Evolutionary conservation across 2,329 filamentous ascomycete genomes (phyloP).

Genomic region (Aspergillus tubingensis): DNA sequence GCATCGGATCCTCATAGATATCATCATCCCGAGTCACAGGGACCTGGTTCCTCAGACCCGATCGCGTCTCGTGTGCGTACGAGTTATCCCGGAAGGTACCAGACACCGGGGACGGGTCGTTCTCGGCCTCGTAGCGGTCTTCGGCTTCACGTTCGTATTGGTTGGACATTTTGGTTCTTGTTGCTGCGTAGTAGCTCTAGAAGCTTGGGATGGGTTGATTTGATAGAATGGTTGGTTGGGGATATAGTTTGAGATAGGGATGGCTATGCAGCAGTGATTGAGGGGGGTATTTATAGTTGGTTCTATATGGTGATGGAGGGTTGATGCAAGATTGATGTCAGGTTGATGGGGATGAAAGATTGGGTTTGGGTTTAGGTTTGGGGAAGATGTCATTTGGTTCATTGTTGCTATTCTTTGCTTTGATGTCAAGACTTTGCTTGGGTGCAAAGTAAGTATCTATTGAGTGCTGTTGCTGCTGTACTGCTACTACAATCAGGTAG

Average conservation of each 20-base stretch:
- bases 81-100: constrained; percentile 23
- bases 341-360: not conserved
- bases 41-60: constrained; percentile 16
- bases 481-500: too few species aligned
- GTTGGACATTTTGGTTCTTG: constrained; percentile 24
- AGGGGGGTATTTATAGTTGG: not conserved
- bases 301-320: not conserved
- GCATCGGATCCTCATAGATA: constrained; percentile 30
- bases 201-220: too few species aligned
- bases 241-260: not conserved
- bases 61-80: constrained; percentile 26
- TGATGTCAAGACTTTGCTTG: too few species aligned
- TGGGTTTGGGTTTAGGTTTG: not conserved
- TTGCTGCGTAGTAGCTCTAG: too few species aligned
- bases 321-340: constrained; percentile 7
- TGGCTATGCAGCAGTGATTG: not conserved
- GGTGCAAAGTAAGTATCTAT: too few species aligned
- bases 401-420: too few species aligned
- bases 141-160: constrained; percentile 29
- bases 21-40: constrained; percentile 30
- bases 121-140: constrained; percentile 31
- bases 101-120: constrained; percentile 29
- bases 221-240: not conserved
- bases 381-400: not conserved
- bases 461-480: too few species aligned